Percentiles rank a stretch among this genome's conserved stretches.
These are phyloP conservation scores for Penicillium riverlandense DNA, from an alignment of 495 filamentous ascomycete species.

Conservation along the genomic window DNA sequence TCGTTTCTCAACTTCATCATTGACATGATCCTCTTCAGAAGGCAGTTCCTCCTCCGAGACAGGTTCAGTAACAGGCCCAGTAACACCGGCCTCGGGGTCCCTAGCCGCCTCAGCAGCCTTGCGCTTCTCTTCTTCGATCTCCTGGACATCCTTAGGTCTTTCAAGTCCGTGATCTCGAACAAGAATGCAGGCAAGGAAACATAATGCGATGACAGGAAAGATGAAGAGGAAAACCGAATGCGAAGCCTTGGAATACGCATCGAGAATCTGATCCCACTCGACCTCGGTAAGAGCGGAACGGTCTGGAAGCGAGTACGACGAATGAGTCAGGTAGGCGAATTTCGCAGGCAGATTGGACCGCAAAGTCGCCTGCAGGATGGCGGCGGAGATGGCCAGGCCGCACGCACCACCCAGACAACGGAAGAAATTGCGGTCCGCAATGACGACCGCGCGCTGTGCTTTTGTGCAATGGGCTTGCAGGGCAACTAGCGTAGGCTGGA, in stretches of 20 bases:
- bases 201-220: constrained; percentile 47
- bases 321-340: constrained; percentile 33
- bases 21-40: not conserved
- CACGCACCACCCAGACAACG: constrained; percentile 52
- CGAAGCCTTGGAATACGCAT: constrained; percentile 45
- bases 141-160: constrained; percentile 39
- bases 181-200: constrained; percentile 44
- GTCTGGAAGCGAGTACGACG: constrained; percentile 35
- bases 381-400: constrained; percentile 54
- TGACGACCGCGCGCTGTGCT: constrained; percentile 52
- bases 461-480: constrained; percentile 54
- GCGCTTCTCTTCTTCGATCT: constrained; percentile 25
- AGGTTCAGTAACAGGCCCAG: not conserved
- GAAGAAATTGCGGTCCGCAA: constrained; percentile 57
- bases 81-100: constrained; percentile 11
- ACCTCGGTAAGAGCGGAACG: constrained; percentile 19
- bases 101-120: constrained; percentile 12
- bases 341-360: constrained; percentile 33
- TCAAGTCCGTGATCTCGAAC: constrained; percentile 48
- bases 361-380: constrained; percentile 46
- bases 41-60: not conserved
- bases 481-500: constrained; percentile 58
- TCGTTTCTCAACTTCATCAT: constrained; percentile 4
- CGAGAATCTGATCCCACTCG: constrained; percentile 35
- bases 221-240: constrained; percentile 47